A percentile compares a stretch with the other conserved stretches of the same genome.
Evolutionary conservation across 1,284 basidiomycete species (phyloP).

Genomic region (Leccinum griseonigrum): DNA sequence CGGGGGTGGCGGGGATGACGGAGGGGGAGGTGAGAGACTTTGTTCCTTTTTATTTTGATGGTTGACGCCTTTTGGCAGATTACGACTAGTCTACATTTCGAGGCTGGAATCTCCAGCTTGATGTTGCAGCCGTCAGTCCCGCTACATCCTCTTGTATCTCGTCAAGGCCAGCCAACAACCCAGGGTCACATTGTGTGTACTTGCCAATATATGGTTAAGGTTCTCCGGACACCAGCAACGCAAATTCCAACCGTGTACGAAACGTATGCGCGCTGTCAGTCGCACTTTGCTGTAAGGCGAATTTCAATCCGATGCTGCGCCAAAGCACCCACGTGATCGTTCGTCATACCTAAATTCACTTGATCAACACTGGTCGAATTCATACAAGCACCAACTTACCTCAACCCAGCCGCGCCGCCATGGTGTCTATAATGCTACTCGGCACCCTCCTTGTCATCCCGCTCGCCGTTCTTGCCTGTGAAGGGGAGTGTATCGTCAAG

Average conservation of each 20-base stretch:
- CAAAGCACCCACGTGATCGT: constrained; percentile 22
- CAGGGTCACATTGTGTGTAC: background rate
- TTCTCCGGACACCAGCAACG: background rate
- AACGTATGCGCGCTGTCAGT: background rate
- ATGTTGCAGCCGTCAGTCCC: constrained; percentile 9
- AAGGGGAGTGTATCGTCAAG: constrained; percentile 62
- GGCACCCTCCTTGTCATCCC: constrained; percentile 27
- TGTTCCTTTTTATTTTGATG: background rate
- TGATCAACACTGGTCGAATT: background rate
- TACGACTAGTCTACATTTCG: constrained; percentile 22
- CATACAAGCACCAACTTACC: background rate
- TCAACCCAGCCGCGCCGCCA: constrained; percentile 14
- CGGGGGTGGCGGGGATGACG: constrained; percentile 59
- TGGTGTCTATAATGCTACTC: constrained; percentile 23
- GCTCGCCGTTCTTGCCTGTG: constrained; percentile 51
- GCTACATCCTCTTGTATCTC: background rate
- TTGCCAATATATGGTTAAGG: no score
- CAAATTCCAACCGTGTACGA: background rate
- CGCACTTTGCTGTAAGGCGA: background rate
- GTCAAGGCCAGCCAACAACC: constrained; percentile 2
- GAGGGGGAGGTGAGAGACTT: constrained; percentile 40
- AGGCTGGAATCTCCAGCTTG: background rate
- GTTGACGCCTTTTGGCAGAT: constrained; percentile 12
- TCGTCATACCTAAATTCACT: constrained; percentile 1
- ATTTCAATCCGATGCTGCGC: constrained; percentile 2